Base-by-base conservation (phyloP, 2,329 filamentous ascomycete genomes). In the Venturiaceae sp. region DNA sequence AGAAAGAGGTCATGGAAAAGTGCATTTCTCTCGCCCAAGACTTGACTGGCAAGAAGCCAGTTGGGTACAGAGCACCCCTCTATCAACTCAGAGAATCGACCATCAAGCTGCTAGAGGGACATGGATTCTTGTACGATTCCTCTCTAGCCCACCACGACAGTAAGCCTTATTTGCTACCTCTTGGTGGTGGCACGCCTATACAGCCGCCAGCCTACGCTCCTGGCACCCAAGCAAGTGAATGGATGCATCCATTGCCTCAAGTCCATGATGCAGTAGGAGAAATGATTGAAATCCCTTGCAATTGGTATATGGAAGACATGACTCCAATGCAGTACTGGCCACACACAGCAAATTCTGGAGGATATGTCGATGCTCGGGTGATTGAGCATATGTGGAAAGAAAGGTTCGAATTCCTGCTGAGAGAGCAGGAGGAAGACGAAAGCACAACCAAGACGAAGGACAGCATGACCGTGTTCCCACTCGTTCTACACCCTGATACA, bases 341-440 rank as follows among this genome's bases (percentile, higher is more conserved):
- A 7, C 71, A 77, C 55, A 70, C 69, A 11, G 64, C 72, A 1
- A 84, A 83, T 60, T 79, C 76, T 2, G 77, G 80, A 46, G 82
- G 83, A 1, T 85, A 83, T 64, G 80, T 84, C 0, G 78, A 81
- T 57, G 76, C 79, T 4, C 72, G 77, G 9, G 74, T 80, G 1
- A 75, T 85, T 30, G 82, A 85, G 71, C 74, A 78, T 60, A 80
- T 84, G 72, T 85, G 83, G 83, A 78, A 74, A 63, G 81, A 83
- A 63, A 75, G 80, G 13, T 83, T 84, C 63, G 72, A 79, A 61
- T 85, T 77, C 74, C 70, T 83, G n/a, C 60, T 64, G 41, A 61
- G 61, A 3, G 74, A 76, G 63, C 63, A 74, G 60, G 67, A 68
- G 56, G 67, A 74, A 32, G 19, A 41, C n/a, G 52, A 8, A 26